Conservation (phyloP, 108 stramenopile species). For the Aurantiochytrium sp. region DNA sequence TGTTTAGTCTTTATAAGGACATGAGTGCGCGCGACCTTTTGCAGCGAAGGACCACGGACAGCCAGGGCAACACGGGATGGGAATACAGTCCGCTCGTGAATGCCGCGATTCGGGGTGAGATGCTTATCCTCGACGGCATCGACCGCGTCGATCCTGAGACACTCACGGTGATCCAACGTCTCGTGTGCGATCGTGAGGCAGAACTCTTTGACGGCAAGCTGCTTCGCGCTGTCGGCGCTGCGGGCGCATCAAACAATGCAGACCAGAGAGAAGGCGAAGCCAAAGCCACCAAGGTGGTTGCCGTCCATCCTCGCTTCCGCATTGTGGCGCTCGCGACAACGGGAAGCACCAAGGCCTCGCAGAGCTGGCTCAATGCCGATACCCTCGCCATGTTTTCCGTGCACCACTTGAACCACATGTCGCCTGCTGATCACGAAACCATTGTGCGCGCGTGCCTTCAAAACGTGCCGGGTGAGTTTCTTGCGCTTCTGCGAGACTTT, state of each 20-base stretch:
- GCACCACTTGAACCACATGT: neutral
- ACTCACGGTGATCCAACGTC: slow-evolving; percentile 72
- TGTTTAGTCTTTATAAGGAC: slow-evolving; percentile 63
- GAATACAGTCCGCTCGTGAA: slow-evolving; percentile 21
- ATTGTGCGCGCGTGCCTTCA: neutral
- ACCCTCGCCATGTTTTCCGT: slow-evolving; percentile 38
- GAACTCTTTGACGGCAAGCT: slow-evolving; percentile 65
- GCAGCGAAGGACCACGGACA: slow-evolving; percentile 28
- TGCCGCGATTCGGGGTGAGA: slow-evolving; percentile 14
- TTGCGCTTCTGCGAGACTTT: neutral
- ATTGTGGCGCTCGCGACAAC: slow-evolving; percentile 56
- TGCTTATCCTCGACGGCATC: slow-evolving; percentile 67
- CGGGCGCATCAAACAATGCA: neutral
- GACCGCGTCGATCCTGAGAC: slow-evolving; percentile 72
- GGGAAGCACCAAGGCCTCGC: slow-evolving; percentile 39
- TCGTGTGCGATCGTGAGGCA: slow-evolving; percentile 72
- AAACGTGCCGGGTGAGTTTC: neutral
- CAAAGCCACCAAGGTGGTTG: neutral
- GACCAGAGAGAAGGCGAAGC: too few relatives aligned
- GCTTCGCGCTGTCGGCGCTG: slow-evolving; percentile 31
- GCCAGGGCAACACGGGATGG: slow-evolving; percentile 23
- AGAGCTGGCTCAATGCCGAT: slow-evolving; percentile 58
- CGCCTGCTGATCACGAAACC: neutral
- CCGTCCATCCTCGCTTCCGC: slow-evolving; percentile 65
- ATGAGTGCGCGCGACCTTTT: slow-evolving; percentile 68